Evolutionary conservation across 2,329 filamentous ascomycete species (phyloP), one percentile per base, ranked within the genome.

Genomic region (Fonsecaea erecta): DNA sequence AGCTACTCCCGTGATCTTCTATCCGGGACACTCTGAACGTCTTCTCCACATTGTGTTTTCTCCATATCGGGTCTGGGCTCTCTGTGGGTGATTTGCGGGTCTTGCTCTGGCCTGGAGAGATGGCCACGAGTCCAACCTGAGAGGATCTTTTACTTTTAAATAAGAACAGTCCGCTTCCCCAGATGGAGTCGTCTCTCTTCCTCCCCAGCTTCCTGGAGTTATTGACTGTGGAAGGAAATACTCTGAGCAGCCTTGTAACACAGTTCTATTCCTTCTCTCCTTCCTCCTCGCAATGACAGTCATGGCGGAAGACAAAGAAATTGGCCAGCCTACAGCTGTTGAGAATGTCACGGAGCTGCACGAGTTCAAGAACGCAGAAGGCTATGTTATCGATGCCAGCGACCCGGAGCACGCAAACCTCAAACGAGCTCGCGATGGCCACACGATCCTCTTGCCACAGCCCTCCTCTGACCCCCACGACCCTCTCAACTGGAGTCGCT

Each of bases 361-460:
- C 55, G 68, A 71, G 21, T 69, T 68, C 62, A 62, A 63, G 21
- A 73, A 76, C 64, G 63, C 70, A 35, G 71, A 75, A 58, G 75
- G 75, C 52, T 76, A 77, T 62, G 67, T 77, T 14, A 68, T 78
- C 51, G 74, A 77, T 55, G 71, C 73, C 2, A 70, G 68, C 56
- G 70, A 74, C 21, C 61, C 74, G 1, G 72, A 72, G 40, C 68
- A 71, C 53, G 65, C 63, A 28, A 68, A 70, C 18, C 71, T 77
- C 18, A 75, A 77, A 59, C 74, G 71, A 30, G 72, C 75, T 1
- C 46, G 52, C 8, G 76, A 79, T 65, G 76, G 76, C 5, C 80
- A 88, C 57, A 77, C 73, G 0, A 72, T 79, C 56, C 73, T 79
- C 8, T 75, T 78, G 12, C 77, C 77, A 0, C 77, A 79, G 52